Evolutionary conservation across 352 stramenopile genomes (phyloP).

Genomic region (Phytopythium montanum): DNA sequence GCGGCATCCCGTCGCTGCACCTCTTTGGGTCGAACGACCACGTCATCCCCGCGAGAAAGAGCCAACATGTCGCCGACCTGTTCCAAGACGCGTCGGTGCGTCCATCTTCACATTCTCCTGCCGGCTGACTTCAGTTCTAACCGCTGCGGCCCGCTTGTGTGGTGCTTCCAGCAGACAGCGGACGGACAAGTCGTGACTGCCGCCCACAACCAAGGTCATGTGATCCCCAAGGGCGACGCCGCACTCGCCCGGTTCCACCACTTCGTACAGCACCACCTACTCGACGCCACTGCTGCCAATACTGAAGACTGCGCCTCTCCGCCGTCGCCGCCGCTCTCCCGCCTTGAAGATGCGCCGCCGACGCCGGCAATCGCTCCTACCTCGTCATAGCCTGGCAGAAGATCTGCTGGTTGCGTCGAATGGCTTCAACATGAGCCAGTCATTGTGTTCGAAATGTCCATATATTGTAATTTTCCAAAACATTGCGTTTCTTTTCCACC

Average conservation of each 20-base stretch:
- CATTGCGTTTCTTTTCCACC: constrained; percentile 14
- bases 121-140: no score
- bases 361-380: constrained; percentile 6
- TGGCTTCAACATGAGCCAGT: background rate
- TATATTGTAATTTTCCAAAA: background rate
- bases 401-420: background rate
- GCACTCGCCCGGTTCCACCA: constrained; percentile 47
- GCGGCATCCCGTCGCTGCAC: constrained; percentile 62
- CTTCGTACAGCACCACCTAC: constrained; percentile 35
- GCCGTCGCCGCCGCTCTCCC: constrained; percentile 13
- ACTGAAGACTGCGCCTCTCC: constrained; percentile 4
- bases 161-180: constrained; percentile 18
- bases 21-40: constrained; percentile 79
- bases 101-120: no score
- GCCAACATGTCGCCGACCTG: constrained; percentile 57
- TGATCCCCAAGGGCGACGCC: constrained; percentile 70
- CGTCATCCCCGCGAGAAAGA: constrained; percentile 72
- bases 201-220: constrained; percentile 71
- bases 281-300: constrained; percentile 9
- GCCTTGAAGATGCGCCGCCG: constrained; percentile 2
- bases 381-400: background rate
- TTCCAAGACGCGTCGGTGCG: constrained; percentile 54
- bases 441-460: background rate
- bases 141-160: no score
- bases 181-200: constrained; percentile 49